These are phyloP conservation scores for Prunus dulcis DNA, from an alignment of 306 rosid genomes.

Conservation along the genomic window DNA sequence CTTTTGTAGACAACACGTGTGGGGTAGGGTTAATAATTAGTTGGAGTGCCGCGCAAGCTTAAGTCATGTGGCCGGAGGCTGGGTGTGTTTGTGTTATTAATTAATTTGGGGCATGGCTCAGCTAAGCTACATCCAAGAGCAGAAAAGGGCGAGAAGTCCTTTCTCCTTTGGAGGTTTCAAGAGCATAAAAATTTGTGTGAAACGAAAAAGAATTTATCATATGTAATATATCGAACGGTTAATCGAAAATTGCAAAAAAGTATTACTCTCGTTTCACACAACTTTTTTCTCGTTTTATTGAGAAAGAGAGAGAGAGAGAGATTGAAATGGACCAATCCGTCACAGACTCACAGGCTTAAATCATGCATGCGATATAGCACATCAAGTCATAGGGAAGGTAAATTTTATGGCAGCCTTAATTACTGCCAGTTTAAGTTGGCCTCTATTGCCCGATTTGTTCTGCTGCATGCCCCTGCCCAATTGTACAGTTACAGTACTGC, in stretches of 20 bases:
- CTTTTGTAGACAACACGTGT: not conserved
- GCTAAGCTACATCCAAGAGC: too few relatives aligned
- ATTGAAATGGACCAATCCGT: not conserved
- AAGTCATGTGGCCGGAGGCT: not conserved
- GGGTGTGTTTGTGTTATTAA: not conserved
- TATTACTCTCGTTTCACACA: too few relatives aligned
- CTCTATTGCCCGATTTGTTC: conserved; percentile 35
- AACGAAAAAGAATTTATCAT: too few relatives aligned
- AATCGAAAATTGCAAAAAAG: too few relatives aligned
- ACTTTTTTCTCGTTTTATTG: not conserved
- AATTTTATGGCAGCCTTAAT: conserved; percentile 40
- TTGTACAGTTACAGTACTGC: not conserved
- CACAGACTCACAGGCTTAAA: conserved; percentile 8
- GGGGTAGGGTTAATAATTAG: not conserved
- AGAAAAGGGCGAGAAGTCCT: too few relatives aligned
- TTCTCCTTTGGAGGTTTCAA: too few relatives aligned
- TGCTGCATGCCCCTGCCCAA: not conserved
- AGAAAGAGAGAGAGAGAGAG: not conserved
- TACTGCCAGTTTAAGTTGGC: conserved; percentile 42
- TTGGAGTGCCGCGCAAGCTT: not conserved
- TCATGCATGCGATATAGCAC: conserved; percentile 1
- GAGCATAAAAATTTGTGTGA: too few relatives aligned
- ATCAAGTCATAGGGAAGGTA: conserved; percentile 49
- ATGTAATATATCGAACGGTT: too few relatives aligned
- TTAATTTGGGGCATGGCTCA: too few relatives aligned